Evolutionary conservation across 805 yeast genomes (phyloP).

Genomic region (Ogataea degrootiae): DNA sequence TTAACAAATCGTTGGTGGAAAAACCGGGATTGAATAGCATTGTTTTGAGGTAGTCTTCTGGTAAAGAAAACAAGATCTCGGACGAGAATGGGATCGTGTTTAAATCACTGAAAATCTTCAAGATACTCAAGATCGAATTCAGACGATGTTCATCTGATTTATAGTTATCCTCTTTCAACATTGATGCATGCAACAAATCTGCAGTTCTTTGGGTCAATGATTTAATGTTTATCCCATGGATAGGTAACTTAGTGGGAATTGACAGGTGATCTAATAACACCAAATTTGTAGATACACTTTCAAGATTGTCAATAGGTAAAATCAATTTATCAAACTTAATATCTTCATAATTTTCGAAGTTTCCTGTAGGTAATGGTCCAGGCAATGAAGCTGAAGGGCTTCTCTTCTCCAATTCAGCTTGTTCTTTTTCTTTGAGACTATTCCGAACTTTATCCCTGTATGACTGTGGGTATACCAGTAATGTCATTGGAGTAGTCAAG

Average conservation of each 20-base stretch:
- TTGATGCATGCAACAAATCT: constrained; percentile 63
- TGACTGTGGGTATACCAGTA: constrained; percentile 53
- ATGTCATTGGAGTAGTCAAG: constrained; percentile 71
- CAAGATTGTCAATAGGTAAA: constrained; percentile 23
- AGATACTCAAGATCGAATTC: constrained; percentile 33
- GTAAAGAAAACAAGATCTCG: constrained; percentile 27
- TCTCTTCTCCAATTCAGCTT: constrained; percentile 11
- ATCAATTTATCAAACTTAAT: constrained; percentile 20
- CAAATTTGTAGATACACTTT: constrained; percentile 27
- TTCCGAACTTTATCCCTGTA: constrained; percentile 49
- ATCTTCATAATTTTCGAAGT: constrained; percentile 20
- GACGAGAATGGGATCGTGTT: constrained; percentile 28
- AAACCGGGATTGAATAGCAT: constrained; percentile 17
- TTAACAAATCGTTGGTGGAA: constrained; percentile 18
- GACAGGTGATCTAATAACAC: constrained; percentile 26
- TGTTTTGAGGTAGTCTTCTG: constrained; percentile 22
- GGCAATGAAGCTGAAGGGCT: constrained; percentile 27
- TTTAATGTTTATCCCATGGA: constrained; percentile 52
- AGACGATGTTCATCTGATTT: constrained; percentile 26
- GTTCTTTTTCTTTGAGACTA: constrained; percentile 17
- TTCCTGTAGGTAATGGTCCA: constrained; percentile 23
- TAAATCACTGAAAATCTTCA: constrained; percentile 29
- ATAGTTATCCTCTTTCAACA: constrained; percentile 20
- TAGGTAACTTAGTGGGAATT: constrained; percentile 22
- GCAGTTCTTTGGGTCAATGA: constrained; percentile 65